Evolutionary conservation across 1,284 basidiomycete species (phyloP).

Genomic region (Exobasidium rhododendri): DNA sequence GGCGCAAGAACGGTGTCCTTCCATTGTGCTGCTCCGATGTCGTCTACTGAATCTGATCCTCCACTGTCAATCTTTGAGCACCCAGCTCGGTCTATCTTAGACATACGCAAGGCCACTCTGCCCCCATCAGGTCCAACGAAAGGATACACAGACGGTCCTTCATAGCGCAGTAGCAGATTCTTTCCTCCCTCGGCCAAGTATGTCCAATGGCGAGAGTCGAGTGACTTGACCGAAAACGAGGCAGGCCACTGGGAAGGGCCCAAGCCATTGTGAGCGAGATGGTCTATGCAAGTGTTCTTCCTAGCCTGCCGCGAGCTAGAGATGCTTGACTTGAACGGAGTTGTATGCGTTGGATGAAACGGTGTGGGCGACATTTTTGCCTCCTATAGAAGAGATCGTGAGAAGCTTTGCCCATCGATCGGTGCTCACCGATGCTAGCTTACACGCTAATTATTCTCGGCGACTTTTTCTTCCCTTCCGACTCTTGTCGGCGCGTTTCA

Average conservation of each 20-base stretch:
- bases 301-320: not conserved
- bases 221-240: not conserved
- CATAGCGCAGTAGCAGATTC: constrained; percentile 4
- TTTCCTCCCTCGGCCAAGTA: constrained; percentile 8
- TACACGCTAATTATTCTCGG: no score
- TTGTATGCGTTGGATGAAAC: constrained; percentile 11
- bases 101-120: constrained; percentile 1
- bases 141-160: constrained; percentile 3
- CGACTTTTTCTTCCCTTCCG: no score
- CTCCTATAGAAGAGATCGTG: not conserved
- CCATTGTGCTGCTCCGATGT: constrained; percentile 1
- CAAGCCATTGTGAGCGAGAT: not conserved
- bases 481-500: no score
- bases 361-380: constrained; percentile 4
- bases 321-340: constrained; percentile 4
- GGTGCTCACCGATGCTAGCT: no score
- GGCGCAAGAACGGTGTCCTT: not conserved
- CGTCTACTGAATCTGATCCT: not conserved
- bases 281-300: not conserved
- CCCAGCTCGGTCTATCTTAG: not conserved
- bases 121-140: not conserved
- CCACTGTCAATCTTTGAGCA: constrained; percentile 3
- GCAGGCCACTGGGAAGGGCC: not conserved
- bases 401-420: no score
- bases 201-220: constrained; percentile 8